Percentiles rank a stretch among this genome's conserved stretches.
These are phyloP conservation scores for Claviceps fusiformis DNA, from an alignment of 2,329 filamentous ascomycete species.

Conservation along the genomic window DNA sequence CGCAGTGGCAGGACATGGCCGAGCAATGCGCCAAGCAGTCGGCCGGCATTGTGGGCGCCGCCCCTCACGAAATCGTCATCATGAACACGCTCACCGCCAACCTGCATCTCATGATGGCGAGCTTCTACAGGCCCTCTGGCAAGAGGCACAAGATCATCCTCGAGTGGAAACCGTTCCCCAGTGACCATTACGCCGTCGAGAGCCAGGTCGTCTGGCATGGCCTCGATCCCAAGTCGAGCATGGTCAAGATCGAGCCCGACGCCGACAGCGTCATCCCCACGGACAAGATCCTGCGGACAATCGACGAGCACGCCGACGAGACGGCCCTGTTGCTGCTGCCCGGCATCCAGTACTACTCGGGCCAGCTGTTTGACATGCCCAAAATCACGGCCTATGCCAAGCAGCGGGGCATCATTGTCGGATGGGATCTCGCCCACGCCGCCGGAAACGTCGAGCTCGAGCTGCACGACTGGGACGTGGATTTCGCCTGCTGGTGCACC, in stretches of 20 bases:
- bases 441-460: conserved; percentile 68
- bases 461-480: conserved; percentile 80
- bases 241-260: conserved; percentile 60
- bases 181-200: conserved; percentile 74
- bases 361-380: conserved; percentile 74
- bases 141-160: conserved; percentile 63
- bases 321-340: conserved; percentile 70
- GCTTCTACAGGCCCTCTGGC: conserved; percentile 62
- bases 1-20: conserved; percentile 66
- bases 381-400: conserved; percentile 68
- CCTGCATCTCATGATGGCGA: conserved; percentile 68
- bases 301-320: conserved; percentile 59
- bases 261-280: conserved; percentile 51
- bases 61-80: conserved; percentile 60
- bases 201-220: conserved; percentile 65
- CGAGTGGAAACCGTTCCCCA: conserved; percentile 85
- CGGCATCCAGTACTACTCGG: conserved; percentile 85
- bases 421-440: conserved; percentile 83
- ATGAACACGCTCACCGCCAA: conserved; percentile 83
- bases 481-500: conserved; percentile 86
- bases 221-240: conserved; percentile 49
- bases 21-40: conserved; percentile 58
- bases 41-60: conserved; percentile 61
- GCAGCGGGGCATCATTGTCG: conserved; percentile 55
- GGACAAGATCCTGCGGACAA: conserved; percentile 55